Conservation (phyloP, 768 basidiomycete species). For the Russula olivacea region DNA sequence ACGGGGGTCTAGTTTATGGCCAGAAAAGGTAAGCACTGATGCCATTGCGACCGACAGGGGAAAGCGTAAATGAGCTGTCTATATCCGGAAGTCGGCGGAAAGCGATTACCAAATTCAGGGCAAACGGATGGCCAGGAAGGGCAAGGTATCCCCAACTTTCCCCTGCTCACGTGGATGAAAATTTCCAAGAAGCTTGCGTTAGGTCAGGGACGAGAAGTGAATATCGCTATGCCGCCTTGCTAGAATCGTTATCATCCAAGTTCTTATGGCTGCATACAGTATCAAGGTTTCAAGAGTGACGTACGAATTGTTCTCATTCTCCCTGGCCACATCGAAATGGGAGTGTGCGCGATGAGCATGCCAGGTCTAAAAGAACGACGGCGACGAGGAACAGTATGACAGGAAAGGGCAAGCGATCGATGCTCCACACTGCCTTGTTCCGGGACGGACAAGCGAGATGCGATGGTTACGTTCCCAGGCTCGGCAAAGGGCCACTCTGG, state of each 20-base stretch:
- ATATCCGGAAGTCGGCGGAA: background rate
- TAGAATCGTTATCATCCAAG: too few relatives aligned
- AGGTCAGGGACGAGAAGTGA: background rate
- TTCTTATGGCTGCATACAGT: background rate
- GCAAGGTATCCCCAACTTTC: background rate
- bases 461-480: slow-evolving; percentile 2
- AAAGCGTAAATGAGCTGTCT: background rate
- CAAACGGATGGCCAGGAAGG: background rate
- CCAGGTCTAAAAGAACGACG: background rate
- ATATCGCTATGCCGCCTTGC: background rate
- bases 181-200: background rate
- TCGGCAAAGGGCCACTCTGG: background rate
- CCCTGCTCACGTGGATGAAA: background rate
- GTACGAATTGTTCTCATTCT: background rate
- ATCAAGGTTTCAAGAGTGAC: background rate
- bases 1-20: slow-evolving; percentile 15
- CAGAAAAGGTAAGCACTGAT: slow-evolving; percentile 14
- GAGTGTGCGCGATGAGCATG: background rate
- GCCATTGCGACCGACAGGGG: background rate
- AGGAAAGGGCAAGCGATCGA: background rate
- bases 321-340: background rate
- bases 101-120: background rate
- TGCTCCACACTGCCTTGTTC: background rate
- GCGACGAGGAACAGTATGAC: background rate
- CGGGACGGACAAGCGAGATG: background rate